Percentiles rank a stretch among this genome's conserved stretches.
Conservation (phyloP, 768 basidiomycete genomes). For the Kwoniella bestiolae region DNA sequence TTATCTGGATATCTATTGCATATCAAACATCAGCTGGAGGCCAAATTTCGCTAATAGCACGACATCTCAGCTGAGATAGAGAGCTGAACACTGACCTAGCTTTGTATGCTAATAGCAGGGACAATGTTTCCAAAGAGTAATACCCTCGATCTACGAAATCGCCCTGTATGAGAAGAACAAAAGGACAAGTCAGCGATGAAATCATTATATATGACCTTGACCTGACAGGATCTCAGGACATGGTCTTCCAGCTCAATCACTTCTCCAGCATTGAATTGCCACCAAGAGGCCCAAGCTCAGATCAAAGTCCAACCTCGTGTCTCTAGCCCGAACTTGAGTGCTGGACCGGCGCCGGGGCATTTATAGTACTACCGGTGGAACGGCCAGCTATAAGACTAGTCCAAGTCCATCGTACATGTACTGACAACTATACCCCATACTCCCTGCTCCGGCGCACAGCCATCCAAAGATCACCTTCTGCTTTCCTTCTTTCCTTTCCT, state of each 20-base stretch:
- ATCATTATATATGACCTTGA: not conserved
- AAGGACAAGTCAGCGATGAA: not conserved
- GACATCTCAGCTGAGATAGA: not conserved
- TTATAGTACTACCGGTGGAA: not conserved
- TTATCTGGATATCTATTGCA: slow-evolving; percentile 88
- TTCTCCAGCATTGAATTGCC: no score
- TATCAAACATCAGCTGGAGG: no score
- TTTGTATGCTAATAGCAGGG: slow-evolving; percentile 92
- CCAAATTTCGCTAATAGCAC: no score
- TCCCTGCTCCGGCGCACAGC: no score
- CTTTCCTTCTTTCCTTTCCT: no score
- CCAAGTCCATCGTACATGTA: not conserved
- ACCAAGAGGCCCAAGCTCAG: no score
- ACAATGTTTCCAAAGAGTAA: slow-evolving; percentile 98
- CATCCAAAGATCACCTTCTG: no score
- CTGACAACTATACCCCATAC: not conserved
- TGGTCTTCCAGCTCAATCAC: no score
- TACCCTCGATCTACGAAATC: slow-evolving; percentile 99
- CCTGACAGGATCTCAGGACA: no score
- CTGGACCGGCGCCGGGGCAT: not conserved
- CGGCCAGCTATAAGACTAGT: not conserved
- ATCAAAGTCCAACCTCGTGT: not conserved
- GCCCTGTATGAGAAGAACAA: slow-evolving; percentile 59
- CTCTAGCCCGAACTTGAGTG: not conserved
- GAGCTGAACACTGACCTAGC: slow-evolving; percentile 48